Base-by-base conservation (phyloP, 2,329 filamentous ascomycete species). In the Tolypocladium amazonense region DNA sequence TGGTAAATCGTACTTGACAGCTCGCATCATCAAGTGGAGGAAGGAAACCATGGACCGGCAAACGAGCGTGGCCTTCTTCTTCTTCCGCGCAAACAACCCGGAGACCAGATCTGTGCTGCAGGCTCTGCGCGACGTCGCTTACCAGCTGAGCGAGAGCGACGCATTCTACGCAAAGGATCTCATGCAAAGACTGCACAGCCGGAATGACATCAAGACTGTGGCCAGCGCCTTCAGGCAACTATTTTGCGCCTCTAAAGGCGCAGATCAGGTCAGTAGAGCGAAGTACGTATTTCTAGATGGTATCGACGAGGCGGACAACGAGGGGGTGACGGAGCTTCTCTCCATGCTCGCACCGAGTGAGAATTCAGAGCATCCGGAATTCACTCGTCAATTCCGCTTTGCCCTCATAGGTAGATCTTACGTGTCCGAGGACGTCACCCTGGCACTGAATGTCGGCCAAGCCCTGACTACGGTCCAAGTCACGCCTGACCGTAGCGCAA, bases 271-370 rank as follows among this genome's bases (percentile, higher is more conserved):
- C 8, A 66, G 67, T 1, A 73, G 73, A 37, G 69, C 65, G 3
- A 68, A 75, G 2, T 79, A 77, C 64, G 64, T 80, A n/a, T 71
- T 80, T 38, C 63, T 80, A 3, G 78, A 80, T 52, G 78, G 75
- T 4, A 68, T 80, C 5, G 78, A 80, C 58, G 78, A 80, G 64
- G 76, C 76, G 0, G 70, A 75, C 5, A 65, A 67, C 1, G 65
- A 67, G 0, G 76, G 78, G 8, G 66, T 77, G 4, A 61, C 69
- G 11, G 68, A 74, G 25, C 69, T 79, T 2, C 62, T 79, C 0
- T 65, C 68, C 1, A 67, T 76, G 11, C 65, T 78, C 5, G 69
- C 69, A 0, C 65, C 69, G 0, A 64, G 64, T 1, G 64, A 71
- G 1, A 63, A 68, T 3, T 64, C 66, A 3, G 41, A 60, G 12